Conservation (phyloP, 345 rosid species). For the Syzygium grande region DNA sequence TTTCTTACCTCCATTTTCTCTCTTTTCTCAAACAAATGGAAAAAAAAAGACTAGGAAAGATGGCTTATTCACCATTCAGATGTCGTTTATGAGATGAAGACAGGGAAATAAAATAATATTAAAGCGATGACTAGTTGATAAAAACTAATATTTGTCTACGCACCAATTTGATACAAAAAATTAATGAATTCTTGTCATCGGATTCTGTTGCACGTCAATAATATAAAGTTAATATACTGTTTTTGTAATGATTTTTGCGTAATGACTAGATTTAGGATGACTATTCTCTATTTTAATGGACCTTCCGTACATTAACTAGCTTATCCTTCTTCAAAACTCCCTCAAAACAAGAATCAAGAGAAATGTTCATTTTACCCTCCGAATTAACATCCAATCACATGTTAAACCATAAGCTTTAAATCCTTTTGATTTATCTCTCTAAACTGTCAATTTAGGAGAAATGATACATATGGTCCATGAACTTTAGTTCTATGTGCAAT, state of each 20-base stretch:
- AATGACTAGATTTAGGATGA: neutral
- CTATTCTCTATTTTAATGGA: neutral
- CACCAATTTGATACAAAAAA: neutral
- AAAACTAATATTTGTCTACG: neutral
- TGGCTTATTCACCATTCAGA: neutral
- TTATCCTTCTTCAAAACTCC: neutral
- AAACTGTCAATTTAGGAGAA: neutral
- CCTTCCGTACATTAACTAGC: neutral
- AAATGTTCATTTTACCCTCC: neutral
- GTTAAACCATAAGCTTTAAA: neutral
- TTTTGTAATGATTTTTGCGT: neutral
- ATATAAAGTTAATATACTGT: neutral
- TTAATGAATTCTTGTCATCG: neutral
- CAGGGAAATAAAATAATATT: neutral
- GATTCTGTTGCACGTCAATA: neutral
- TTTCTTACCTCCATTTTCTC: neutral
- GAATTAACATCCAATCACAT: neutral
- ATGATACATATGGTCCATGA: too few relatives aligned
- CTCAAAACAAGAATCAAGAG: neutral
- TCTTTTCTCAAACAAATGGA: neutral
- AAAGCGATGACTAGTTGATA: neutral
- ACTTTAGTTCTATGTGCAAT: neutral
- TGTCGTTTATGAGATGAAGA: neutral
- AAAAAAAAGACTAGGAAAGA: neutral
- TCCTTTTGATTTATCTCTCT: neutral